A percentile compares a stretch with the other conserved stretches of the same genome.
Evolutionary conservation across 139 green algal species (phyloP).

Genomic region (Zygnema cylindricum): DNA sequence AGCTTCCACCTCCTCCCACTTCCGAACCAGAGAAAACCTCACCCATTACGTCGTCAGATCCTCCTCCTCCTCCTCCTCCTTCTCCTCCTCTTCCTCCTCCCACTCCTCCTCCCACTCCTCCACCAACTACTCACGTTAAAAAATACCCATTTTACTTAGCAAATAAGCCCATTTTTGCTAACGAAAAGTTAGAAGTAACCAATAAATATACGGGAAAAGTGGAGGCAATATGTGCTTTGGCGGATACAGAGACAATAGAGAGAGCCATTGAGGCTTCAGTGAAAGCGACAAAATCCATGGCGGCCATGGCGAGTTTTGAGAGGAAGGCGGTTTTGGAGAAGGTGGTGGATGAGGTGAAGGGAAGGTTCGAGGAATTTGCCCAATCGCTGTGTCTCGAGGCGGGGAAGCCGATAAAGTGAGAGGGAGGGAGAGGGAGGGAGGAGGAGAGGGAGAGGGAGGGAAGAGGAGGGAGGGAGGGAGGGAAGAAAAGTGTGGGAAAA

Average conservation of each 20-base stretch:
- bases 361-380: constrained; percentile 34
- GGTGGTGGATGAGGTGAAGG: constrained; percentile 45
- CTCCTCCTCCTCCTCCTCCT: not conserved
- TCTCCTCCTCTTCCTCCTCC: not conserved
- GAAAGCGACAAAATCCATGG: constrained; percentile 8
- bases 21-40: not conserved
- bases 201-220: constrained; percentile 40
- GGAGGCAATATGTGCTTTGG: constrained; percentile 15
- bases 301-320: constrained; percentile 25
- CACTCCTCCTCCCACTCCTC: not conserved
- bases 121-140: not conserved
- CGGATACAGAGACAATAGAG: not conserved
- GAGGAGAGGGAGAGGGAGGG: not conserved
- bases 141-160: constrained; percentile 32
- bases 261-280: constrained; percentile 13
- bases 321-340: constrained; percentile 26
- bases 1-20: not conserved
- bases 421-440: not conserved
- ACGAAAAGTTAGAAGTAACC: constrained; percentile 16
- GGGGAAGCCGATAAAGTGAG: constrained; percentile 37
- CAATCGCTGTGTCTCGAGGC: constrained; percentile 31
- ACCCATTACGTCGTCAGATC: not conserved
- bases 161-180: constrained; percentile 23
- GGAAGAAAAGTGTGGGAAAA: not conserved
- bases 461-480: not conserved